These are phyloP conservation scores for Schizochytrium sp. DNA, from an alignment of 108 stramenopile species.

Conservation along the genomic window DNA sequence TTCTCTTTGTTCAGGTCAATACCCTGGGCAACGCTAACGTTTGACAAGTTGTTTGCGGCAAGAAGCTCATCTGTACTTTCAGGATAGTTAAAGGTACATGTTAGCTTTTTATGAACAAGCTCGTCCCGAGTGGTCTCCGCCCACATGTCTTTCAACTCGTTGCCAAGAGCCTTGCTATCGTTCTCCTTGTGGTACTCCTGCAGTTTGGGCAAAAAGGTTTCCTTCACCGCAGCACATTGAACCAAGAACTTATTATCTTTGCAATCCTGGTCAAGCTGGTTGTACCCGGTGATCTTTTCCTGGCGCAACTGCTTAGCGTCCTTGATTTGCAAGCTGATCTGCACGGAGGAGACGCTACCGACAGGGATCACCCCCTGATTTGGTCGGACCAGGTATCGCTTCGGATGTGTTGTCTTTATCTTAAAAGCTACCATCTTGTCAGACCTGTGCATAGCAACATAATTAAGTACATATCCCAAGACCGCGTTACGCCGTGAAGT, in stretches of 20 bases:
- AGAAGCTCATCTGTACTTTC: neutral
- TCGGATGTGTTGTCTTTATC: constrained; percentile 54
- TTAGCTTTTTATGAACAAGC: constrained; percentile 41
- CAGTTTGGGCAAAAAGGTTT: neutral
- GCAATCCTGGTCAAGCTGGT: constrained; percentile 39
- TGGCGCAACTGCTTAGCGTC: constrained; percentile 52
- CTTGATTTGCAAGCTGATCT: constrained; percentile 45
- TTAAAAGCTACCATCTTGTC: constrained; percentile 62
- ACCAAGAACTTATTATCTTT: constrained; percentile 58
- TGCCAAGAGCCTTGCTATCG: constrained; percentile 14
- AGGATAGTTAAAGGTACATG: constrained; percentile 37
- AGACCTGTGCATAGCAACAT: neutral
- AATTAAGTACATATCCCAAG: neutral
- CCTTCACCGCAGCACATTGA: constrained; percentile 22
- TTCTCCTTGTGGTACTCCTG: constrained; percentile 9
- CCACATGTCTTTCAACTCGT: neutral
- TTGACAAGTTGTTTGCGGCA: neutral
- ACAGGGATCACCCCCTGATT: constrained; percentile 50
- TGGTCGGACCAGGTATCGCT: constrained; percentile 61
- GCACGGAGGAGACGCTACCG: neutral
- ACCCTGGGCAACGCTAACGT: neutral
- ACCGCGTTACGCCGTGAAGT: neutral
- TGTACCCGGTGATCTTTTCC: neutral
- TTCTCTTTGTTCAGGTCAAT: neutral
- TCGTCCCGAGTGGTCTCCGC: neutral